phyloP scores from a whole-genome alignment of 495 filamentous ascomycete genomes.

The Penicillium alfredii region DNA sequence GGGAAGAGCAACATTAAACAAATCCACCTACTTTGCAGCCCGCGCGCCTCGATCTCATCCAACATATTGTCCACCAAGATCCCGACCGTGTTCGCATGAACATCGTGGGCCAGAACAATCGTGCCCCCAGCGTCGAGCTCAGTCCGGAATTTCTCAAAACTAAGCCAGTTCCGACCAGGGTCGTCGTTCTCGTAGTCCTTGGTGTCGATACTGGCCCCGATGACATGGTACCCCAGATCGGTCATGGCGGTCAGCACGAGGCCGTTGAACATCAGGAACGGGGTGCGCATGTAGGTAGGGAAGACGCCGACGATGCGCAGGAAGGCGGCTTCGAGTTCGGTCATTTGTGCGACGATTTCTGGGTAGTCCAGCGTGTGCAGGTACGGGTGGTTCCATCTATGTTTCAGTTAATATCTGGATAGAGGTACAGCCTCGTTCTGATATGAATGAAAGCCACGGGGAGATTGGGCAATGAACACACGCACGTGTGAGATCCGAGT shows the following conservation, averaged over 20 bases:
- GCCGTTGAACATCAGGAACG: conserved; percentile 32
- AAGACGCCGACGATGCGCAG: conserved; percentile 62
- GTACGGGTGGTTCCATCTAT: conserved; percentile 54
- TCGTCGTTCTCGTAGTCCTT: conserved; percentile 39
- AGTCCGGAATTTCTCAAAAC: conserved; percentile 25
- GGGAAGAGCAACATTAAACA: too few relatives aligned
- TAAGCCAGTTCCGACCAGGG: conserved; percentile 16
- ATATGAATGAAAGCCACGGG: too few relatives aligned
- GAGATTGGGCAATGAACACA: neutral
- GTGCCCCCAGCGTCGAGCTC: conserved; percentile 27
- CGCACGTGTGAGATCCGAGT: conserved; percentile 68
- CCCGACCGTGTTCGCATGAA: conserved; percentile 36
- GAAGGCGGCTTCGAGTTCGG: conserved; percentile 63
- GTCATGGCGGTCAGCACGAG: conserved; percentile 25
- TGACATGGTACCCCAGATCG: conserved; percentile 37
- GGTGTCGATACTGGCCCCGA: conserved; percentile 40
- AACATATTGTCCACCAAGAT: conserved; percentile 35
- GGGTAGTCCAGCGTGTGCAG: conserved; percentile 46
- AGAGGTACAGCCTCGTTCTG: too few relatives aligned
- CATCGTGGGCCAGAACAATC: conserved; percentile 43
- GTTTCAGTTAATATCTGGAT: too few relatives aligned
- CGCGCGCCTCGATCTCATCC: conserved; percentile 21
- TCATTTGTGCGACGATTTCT: conserved; percentile 57
- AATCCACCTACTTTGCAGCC: conserved; percentile 30
- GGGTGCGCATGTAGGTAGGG: conserved; percentile 64